A percentile compares a stretch with the other conserved stretches of the same genome.
Conservation (phyloP, 768 basidiomycete species). For the Trametes villosa region DNA sequence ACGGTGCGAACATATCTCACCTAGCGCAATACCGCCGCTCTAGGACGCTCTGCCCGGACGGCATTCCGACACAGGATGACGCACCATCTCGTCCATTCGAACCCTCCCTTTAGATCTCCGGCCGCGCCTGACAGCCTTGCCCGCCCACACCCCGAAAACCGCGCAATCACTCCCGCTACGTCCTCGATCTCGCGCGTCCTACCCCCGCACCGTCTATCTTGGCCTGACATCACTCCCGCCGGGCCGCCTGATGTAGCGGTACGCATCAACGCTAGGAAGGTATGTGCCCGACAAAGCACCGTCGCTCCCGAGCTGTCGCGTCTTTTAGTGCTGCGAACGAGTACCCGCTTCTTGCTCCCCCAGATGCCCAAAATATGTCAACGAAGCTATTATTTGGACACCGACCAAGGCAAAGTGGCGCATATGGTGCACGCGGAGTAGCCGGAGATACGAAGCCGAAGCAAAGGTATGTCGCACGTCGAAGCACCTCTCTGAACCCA, state of each 20-base stretch:
- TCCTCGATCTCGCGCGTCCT: not conserved
- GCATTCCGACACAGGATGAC: slow-evolving; percentile 1
- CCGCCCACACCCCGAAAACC: not conserved
- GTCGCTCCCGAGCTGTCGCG: not conserved
- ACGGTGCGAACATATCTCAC: slow-evolving; percentile 1
- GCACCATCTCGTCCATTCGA: not conserved
- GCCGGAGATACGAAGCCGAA: not conserved
- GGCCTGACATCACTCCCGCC: not conserved
- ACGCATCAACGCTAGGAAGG: not conserved
- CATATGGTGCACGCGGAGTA: not conserved
- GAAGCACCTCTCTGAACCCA: not conserved
- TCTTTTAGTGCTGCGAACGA: not conserved
- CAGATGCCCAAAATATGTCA: not conserved
- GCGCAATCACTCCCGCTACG: not conserved
- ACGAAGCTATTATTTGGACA: not conserved
- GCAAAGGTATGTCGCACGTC: not conserved
- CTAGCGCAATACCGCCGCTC: not conserved
- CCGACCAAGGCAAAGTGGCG: not conserved
- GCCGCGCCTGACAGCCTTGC: not conserved
- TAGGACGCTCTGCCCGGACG: not conserved
- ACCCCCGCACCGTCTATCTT: not conserved
- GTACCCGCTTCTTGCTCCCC: not conserved
- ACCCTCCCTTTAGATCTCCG: not conserved
- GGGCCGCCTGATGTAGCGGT: not conserved
- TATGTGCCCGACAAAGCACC: not conserved